phyloP scores from a whole-genome alignment of 345 rosid genomes.

The Gynandropsis gynandra region DNA sequence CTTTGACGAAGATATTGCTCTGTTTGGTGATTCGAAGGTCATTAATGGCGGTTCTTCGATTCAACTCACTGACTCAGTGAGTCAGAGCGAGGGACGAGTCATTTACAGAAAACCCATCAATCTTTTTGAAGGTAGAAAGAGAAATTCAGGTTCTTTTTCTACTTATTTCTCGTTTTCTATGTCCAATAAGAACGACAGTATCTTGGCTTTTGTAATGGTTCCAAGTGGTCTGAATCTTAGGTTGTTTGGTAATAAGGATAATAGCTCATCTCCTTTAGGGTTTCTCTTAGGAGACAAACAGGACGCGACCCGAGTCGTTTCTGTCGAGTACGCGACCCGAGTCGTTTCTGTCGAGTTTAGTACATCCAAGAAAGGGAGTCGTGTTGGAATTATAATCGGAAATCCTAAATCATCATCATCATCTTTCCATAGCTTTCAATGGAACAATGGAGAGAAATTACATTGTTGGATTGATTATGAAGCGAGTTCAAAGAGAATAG shows the following conservation, averaged over 20 bases:
- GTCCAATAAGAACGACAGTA: slow-evolving; percentile 40
- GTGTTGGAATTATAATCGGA: slow-evolving; percentile 52
- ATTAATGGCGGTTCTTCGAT: slow-evolving; percentile 40
- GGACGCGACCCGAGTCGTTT: slow-evolving; percentile 18
- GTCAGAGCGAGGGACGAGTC: slow-evolving; percentile 44
- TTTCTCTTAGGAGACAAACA: slow-evolving; percentile 6
- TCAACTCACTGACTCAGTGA: slow-evolving; percentile 53
- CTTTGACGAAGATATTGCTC: slow-evolving; percentile 39
- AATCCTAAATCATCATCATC: slow-evolving; percentile 36
- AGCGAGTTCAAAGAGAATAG: slow-evolving; percentile 66
- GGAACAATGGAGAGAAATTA: slow-evolving; percentile 43
- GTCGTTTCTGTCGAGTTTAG: slow-evolving; percentile 49
- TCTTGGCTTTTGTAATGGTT: slow-evolving; percentile 60
- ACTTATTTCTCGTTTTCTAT: slow-evolving; percentile 60
- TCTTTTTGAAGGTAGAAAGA: slow-evolving; percentile 54
- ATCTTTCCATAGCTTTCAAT: slow-evolving; percentile 15
- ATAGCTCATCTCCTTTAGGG: slow-evolving; percentile 27
- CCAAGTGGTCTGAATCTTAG: slow-evolving; percentile 45
- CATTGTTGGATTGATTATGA: slow-evolving; percentile 83
- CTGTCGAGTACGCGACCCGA: slow-evolving; percentile 35
- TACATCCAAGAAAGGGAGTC: slow-evolving; percentile 39
- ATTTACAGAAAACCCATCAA: slow-evolving; percentile 63
- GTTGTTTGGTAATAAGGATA: slow-evolving; percentile 27
- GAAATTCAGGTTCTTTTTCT: slow-evolving; percentile 56
- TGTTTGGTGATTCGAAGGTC: slow-evolving; percentile 65